Evolutionary conservation across 768 basidiomycete species (phyloP).

Genomic region (Xerocomellus amylosporus): DNA sequence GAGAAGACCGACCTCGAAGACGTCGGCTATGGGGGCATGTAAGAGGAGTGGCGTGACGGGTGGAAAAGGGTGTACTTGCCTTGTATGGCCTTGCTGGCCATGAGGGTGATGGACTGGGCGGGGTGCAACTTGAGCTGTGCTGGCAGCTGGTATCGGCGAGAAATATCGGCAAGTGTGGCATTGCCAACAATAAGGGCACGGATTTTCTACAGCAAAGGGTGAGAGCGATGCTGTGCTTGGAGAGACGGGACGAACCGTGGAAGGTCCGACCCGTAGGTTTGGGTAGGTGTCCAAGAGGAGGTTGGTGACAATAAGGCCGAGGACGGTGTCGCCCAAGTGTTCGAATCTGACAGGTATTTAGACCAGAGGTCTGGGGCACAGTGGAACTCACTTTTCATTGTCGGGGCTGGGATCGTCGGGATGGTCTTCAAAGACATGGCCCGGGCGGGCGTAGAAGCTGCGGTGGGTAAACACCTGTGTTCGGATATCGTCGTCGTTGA

Average conservation of each 20-base stretch:
- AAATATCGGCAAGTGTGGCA: constrained; percentile 66
- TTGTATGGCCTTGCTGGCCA: constrained; percentile 69
- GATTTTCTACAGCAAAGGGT: constrained; percentile 56
- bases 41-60: background rate
- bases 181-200: constrained; percentile 75
- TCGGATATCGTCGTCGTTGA: constrained; percentile 44
- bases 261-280: constrained; percentile 70
- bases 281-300: constrained; percentile 66
- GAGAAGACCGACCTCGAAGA: constrained; percentile 61
- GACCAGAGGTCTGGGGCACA: background rate
- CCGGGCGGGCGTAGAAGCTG: constrained; percentile 64
- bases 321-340: constrained; percentile 73
- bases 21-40: constrained; percentile 51
- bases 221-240: too few species aligned
- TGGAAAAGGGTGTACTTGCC: constrained; percentile 40
- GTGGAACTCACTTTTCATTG: constrained; percentile 64
- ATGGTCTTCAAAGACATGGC: constrained; percentile 73
- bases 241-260: constrained; percentile 43
- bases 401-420: constrained; percentile 73
- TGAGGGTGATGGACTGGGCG: constrained; percentile 69
- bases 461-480: constrained; percentile 74
- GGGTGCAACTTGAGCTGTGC: constrained; percentile 61
- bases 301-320: constrained; percentile 63
- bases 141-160: constrained; percentile 62
- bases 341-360: constrained; percentile 50